Conservation (phyloP, 331 rosid genomes). For the Quercus lobata region DNA sequence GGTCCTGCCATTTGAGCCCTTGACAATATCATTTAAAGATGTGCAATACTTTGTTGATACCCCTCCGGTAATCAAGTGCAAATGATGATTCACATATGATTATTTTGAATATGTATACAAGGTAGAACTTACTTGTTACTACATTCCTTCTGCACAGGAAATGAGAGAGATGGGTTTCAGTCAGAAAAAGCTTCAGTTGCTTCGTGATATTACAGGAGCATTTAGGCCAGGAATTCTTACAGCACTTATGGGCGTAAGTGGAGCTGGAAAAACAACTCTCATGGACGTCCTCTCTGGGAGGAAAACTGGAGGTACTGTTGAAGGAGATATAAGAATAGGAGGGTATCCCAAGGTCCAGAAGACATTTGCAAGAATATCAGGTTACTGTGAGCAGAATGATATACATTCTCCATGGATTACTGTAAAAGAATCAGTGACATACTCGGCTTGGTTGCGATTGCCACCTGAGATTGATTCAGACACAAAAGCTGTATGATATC, state of each 20-base stretch:
- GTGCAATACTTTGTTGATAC: conserved; percentile 75
- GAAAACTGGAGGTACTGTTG: conserved; percentile 77
- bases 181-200: conserved; percentile 73
- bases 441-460: conserved; percentile 87
- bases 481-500: conserved; percentile 52
- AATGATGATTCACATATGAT: not conserved
- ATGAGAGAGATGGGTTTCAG: conserved; percentile 64
- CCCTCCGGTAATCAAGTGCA: conserved; percentile 51
- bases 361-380: conserved; percentile 88
- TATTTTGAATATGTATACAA: conserved; percentile 14
- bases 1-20: conserved; percentile 64
- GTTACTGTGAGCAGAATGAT: conserved; percentile 92
- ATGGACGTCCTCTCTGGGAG: conserved; percentile 95
- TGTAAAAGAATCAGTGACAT: conserved; percentile 74
- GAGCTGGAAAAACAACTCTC: conserved; percentile 94
- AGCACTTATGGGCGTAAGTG: conserved; percentile 91
- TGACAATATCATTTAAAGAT: conserved; percentile 62
- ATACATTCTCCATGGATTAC: conserved; percentile 89
- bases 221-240: conserved; percentile 88
- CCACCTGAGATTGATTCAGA: conserved; percentile 53
- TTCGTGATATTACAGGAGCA: conserved; percentile 73
- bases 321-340: conserved; percentile 83
- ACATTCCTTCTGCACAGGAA: conserved; percentile 47
- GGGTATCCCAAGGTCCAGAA: conserved; percentile 83
- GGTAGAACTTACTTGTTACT: conserved; percentile 10